Conservation (phyloP, 2,329 filamentous ascomycete species). For the Alternaria conjuncta region DNA sequence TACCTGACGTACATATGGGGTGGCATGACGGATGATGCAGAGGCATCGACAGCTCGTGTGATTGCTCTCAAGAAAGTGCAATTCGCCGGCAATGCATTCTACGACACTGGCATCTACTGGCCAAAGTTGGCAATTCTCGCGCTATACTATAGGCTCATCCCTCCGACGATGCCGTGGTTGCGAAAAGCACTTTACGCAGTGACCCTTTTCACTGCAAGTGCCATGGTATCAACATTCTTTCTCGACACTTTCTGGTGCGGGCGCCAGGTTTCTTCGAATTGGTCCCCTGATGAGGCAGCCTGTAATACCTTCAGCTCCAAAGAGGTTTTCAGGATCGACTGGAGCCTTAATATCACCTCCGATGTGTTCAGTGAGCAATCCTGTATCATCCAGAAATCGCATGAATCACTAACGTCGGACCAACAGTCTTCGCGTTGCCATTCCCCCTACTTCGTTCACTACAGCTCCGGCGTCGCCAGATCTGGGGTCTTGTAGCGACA, state of each 20-base stretch:
- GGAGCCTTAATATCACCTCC: constrained; percentile 19
- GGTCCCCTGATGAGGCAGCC: constrained; percentile 21
- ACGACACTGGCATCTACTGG: constrained; percentile 27
- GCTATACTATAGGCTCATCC: constrained; percentile 23
- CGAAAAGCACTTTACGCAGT: constrained; percentile 19
- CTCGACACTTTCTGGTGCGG: constrained; percentile 30
- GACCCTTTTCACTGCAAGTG: constrained; percentile 10
- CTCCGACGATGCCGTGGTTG: constrained; percentile 24
- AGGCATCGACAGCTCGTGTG: constrained; percentile 7
- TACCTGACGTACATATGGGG: constrained; percentile 26
- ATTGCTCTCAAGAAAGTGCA: constrained; percentile 29
- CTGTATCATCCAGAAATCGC: background rate
- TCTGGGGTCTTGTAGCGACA: constrained; percentile 29
- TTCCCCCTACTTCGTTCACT: constrained; percentile 31
- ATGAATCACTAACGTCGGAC: background rate
- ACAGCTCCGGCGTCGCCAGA: constrained; percentile 26
- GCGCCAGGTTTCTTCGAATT: constrained; percentile 23
- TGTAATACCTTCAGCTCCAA: constrained; percentile 29
- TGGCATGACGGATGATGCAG: constrained; percentile 23
- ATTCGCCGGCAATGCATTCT: constrained; percentile 27
- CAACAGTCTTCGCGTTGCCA: constrained; percentile 27
- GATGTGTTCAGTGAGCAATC: constrained; percentile 18
- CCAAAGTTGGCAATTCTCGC: constrained; percentile 26
- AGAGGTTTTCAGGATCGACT: constrained; percentile 25
- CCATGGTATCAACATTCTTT: constrained; percentile 23